Conservation (phyloP, 1,139 yeast genomes). For the Yamadazyma kanchanaburiensis region DNA sequence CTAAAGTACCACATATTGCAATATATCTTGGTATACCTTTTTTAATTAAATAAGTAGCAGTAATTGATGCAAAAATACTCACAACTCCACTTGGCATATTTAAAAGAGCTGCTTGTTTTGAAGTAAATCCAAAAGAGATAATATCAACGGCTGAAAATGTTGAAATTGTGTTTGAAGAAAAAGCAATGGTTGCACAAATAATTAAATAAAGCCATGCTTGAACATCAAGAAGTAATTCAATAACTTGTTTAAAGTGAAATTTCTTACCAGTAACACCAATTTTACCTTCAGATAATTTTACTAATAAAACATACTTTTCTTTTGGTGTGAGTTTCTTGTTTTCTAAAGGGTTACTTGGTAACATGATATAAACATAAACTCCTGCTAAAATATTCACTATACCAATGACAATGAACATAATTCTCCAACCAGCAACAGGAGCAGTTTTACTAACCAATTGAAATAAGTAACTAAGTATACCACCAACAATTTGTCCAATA, state of each 20-base stretch:
- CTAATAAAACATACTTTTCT: conserved; percentile 27
- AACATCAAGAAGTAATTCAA: conserved; percentile 45
- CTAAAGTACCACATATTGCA: conserved; percentile 14
- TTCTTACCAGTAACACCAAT: conserved; percentile 42
- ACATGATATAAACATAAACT: conserved; percentile 18
- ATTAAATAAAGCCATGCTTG: conserved; percentile 41
- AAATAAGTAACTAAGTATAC: conserved; percentile 36
- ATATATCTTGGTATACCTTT: conserved; percentile 15
- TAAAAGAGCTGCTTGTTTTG: conserved; percentile 12
- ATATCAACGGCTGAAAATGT: conserved; percentile 41
- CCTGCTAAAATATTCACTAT: conserved; percentile 30
- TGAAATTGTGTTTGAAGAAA: conserved; percentile 42
- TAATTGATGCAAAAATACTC: conserved; percentile 9
- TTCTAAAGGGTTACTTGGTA: conserved; percentile 25
- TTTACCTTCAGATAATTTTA: conserved; percentile 15
- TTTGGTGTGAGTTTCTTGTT: conserved; percentile 31
- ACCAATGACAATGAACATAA: conserved; percentile 36
- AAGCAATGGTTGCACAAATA: conserved; percentile 21
- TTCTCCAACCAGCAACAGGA: conserved; percentile 31
- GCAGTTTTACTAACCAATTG: conserved; percentile 26
- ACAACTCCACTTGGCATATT: conserved; percentile 16
- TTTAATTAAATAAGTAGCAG: conserved; percentile 13
- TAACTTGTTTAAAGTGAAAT: conserved; percentile 39
- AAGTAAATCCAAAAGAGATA: conserved; percentile 26
- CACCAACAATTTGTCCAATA: conserved; percentile 36